Conservation (phyloP, 306 rosid genomes). For the Dalbergia cochinchinensis region DNA sequence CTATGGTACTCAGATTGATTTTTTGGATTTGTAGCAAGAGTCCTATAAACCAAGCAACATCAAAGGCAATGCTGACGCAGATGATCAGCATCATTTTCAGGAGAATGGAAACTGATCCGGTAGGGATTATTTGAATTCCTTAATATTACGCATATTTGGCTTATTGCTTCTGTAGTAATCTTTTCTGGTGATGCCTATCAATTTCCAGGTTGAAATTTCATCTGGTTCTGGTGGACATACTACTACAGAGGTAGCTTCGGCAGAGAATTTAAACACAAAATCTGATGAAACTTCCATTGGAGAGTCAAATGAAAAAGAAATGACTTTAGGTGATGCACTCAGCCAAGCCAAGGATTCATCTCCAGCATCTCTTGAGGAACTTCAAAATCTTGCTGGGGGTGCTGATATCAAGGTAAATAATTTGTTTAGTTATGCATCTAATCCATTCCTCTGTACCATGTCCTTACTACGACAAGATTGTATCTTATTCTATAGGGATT, state of each 20-base stretch:
- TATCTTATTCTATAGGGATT: slow-evolving; percentile 72
- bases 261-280: slow-evolving; percentile 60
- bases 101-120: slow-evolving; percentile 97
- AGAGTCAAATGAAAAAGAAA: slow-evolving; percentile 74
- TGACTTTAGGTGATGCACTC: slow-evolving; percentile 89
- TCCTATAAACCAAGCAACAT: slow-evolving; percentile 97
- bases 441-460: background rate
- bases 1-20: slow-evolving; percentile 48
- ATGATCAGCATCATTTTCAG: slow-evolving; percentile 90
- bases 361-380: slow-evolving; percentile 91
- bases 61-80: slow-evolving; percentile 99
- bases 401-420: slow-evolving; percentile 92
- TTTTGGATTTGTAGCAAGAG: slow-evolving; percentile 82
- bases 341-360: slow-evolving; percentile 76
- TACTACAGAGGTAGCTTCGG: slow-evolving; percentile 58
- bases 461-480: slow-evolving; percentile 42
- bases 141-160: slow-evolving; percentile 29
- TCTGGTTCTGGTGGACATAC: slow-evolving; percentile 65
- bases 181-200: slow-evolving; percentile 37
- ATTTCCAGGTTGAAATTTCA: slow-evolving; percentile 64
- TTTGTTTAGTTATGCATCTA: slow-evolving; percentile 31
- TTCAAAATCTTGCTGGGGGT: slow-evolving; percentile 96
- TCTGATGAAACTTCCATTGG: slow-evolving; percentile 61
- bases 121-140: slow-evolving; percentile 51
- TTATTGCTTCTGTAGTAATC: slow-evolving; percentile 34